Conservation (phyloP, 306 rosid genomes). For the Hylodesmum podocarpum region DNA sequence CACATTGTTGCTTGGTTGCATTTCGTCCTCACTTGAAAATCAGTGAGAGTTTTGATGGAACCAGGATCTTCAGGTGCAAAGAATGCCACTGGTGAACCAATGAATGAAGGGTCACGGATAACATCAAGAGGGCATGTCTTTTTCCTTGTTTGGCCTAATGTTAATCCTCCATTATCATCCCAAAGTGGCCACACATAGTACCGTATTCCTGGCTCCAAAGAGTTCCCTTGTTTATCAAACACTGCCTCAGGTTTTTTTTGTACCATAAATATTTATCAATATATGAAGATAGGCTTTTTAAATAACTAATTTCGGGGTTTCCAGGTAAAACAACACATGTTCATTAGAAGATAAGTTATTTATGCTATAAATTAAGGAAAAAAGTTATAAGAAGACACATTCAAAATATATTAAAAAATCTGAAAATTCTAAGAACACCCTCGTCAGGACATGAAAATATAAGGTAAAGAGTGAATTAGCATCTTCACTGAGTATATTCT, state of each 20-base stretch:
- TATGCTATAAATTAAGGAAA: too few species aligned
- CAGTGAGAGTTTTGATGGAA: constrained; percentile 25
- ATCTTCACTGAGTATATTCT: too few species aligned
- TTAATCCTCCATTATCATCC: constrained; percentile 31
- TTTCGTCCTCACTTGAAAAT: neutral
- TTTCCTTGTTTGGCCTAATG: constrained; percentile 30
- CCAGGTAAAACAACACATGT: too few species aligned
- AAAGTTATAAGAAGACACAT: too few species aligned
- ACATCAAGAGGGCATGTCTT: constrained; percentile 34
- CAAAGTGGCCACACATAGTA: constrained; percentile 40
- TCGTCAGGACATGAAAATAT: too few species aligned
- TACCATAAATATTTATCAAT: too few species aligned
- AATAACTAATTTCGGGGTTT: too few species aligned
- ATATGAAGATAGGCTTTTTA: too few species aligned
- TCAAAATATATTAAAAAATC: too few species aligned
- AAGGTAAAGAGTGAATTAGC: too few species aligned
- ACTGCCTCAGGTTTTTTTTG: constrained; percentile 34
- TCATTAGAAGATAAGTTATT: too few species aligned
- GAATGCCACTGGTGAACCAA: neutral
- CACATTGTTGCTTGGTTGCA: constrained; percentile 33
- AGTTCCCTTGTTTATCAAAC: constrained; percentile 28
- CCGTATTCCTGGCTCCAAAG: constrained; percentile 1
- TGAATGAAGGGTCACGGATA: constrained; percentile 29
- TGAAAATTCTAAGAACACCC: too few species aligned
- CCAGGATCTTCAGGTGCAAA: neutral